Conservation (phyloP, 2,329 filamentous ascomycete genomes). For the Colletotrichum sp. region DNA sequence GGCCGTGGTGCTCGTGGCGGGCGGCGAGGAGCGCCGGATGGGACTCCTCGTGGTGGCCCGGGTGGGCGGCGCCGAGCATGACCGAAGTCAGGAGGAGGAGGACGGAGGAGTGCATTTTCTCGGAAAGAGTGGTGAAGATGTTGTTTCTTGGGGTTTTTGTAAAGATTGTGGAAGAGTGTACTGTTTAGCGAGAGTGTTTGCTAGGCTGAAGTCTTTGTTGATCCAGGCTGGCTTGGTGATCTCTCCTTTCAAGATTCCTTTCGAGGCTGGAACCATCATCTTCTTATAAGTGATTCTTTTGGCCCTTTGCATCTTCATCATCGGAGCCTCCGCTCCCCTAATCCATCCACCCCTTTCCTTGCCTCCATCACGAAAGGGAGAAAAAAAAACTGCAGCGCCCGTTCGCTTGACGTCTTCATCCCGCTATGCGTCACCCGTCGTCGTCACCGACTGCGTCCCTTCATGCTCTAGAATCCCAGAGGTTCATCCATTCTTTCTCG, state of each 20-base stretch:
- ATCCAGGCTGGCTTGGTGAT: not conserved
- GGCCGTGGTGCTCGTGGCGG: conserved; percentile 3
- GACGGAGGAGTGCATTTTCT: not conserved
- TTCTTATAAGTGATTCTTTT: not conserved
- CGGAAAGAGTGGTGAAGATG: not conserved
- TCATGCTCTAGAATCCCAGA: not conserved
- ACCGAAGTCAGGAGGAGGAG: not conserved
- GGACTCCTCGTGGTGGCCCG: conserved; percentile 3
- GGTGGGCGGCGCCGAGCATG: conserved; percentile 2
- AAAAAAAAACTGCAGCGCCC: not conserved
- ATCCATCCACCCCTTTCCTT: not conserved
- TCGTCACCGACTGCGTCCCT: not conserved
- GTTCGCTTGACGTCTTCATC: not conserved
- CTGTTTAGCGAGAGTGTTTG: not conserved
- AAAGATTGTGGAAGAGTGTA: not conserved
- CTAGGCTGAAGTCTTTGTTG: not conserved
- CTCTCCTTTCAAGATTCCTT: not conserved
- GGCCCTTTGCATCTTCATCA: not conserved
- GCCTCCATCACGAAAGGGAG: not conserved
- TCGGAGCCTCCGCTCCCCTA: not conserved
- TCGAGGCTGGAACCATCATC: not conserved
- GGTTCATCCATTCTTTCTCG: not conserved
- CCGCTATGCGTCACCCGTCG: not conserved
- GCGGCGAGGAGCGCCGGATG: not conserved
- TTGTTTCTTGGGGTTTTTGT: not conserved